Percentiles rank a stretch among this genome's conserved stretches.
Evolutionary conservation across 176 grass and related monocot species (phyloP).

Genomic region (Neostapfia colusana): DNA sequence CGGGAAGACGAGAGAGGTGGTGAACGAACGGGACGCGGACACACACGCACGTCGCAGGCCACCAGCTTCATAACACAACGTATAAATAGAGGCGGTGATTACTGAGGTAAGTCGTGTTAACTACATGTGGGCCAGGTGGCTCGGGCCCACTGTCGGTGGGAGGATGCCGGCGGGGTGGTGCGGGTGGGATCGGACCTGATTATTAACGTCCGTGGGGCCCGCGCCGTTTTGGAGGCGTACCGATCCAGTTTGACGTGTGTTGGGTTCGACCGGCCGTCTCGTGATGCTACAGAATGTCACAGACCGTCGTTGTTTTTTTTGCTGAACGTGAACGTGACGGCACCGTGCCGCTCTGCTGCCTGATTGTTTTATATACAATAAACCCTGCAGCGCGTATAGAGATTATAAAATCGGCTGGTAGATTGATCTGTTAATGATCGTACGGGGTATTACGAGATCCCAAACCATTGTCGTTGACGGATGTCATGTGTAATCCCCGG

Average conservation of each 20-base stretch:
- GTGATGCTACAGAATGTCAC: conserved; percentile 46
- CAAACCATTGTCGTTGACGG: conserved; percentile 21
- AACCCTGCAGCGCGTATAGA: not conserved
- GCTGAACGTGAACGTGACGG: not conserved
- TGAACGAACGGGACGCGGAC: not conserved
- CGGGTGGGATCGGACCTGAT: conserved; percentile 26
- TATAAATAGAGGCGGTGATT: conserved; percentile 34
- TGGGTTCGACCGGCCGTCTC: conserved; percentile 21
- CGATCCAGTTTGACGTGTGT: conserved; percentile 34
- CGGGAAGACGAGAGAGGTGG: not conserved
- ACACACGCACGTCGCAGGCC: not conserved
- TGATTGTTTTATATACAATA: not conserved
- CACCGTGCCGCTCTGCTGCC: not conserved
- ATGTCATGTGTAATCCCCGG: conserved; percentile 29
- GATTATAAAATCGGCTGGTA: not conserved
- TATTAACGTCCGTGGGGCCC: conserved; percentile 17
- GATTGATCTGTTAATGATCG: conserved; percentile 22
- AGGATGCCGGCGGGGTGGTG: not conserved
- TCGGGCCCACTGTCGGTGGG: conserved; percentile 14
- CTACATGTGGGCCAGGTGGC: not conserved
- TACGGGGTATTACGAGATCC: conserved; percentile 35
- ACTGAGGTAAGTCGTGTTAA: not conserved
- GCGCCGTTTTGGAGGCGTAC: conserved; percentile 32
- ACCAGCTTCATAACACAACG: not conserved
- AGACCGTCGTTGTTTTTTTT: not conserved